Base-by-base conservation (phyloP, 1,139 yeast genomes). In the Pichia sp. region DNA sequence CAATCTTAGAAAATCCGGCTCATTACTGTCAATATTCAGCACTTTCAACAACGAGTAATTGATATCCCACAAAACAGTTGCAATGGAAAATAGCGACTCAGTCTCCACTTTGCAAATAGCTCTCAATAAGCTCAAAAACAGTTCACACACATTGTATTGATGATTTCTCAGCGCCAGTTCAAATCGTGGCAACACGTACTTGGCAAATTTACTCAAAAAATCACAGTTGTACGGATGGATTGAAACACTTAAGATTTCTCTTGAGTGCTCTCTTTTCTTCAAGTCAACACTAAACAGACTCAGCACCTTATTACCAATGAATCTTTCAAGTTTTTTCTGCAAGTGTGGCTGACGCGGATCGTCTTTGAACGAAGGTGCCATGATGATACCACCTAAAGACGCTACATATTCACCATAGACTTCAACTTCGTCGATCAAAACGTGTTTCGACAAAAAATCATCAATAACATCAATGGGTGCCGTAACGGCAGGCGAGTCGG, bases 1-100 rank as follows among this genome's bases (percentile, higher is more conserved):
- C 40, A 76, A 57, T 44, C 73, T 64, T 40, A 72, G 57, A 31
- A 64, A 62, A 36, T 68, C 70, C 3, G 62, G 55, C 2, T 62
- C 58, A 40, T 64, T 61, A 26, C 44, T 45, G 6, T 67, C 69
- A 8, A 67, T 45, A 42, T 58, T 54, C 33, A 59, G 44, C 39
- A 49, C 39, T 27, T 48, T 47, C 40, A 59, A 37, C 11, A 58
- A 68, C 26, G 42, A 47, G 33, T 50, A 46, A 42, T 60, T 57
- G 27, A 58, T 44, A 27, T 52, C 49, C 57, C 61, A 54, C 31
- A 60, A 45, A 10, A 53, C 49, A 27, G 52, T 50, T 16, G 57
- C 56, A 29, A 38, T 39, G 4, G 53, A 48, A 36, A 56, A 60
- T n/a, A 61, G 43, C 2, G 56, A 48, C 26, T 50, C 53, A 36